Evolutionary conservation across 2,329 filamentous ascomycete species (phyloP), one percentile per base, ranked within the genome.

Genomic region (Colletotrichum shisoi): DNA sequence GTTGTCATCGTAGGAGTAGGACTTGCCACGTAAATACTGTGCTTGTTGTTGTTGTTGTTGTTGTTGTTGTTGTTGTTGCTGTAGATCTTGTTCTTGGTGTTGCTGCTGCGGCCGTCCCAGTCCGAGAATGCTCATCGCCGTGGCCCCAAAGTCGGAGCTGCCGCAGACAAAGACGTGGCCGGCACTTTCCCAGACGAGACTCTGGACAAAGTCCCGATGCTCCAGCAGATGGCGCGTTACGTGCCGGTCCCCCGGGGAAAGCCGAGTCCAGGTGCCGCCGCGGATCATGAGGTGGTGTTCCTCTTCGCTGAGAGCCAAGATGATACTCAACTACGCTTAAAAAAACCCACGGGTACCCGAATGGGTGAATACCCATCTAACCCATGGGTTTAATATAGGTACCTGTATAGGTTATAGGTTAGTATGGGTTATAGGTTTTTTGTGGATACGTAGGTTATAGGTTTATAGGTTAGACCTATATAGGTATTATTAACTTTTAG

Each of bases 81-180:
- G 15, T 21, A n/a, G n/a, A n/a, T 17, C 4, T 3, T 49, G 21
- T 12, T 63, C 51, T n/a, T 44, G 45, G n/a, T 64, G 15, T 21
- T 39, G 42, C 44, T 66, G 45, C 31, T 40, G 59, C 39, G 31
- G 46, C 19, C 53, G 52, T 4, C 37, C 48, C 24, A 64, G 42
- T 19, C 24, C 61, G 54, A 67, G 61, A 19, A n/a, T 45, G 27
- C 9, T 56, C n/a, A 54, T 64, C 13, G 64, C 64, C 3, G 64
- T 45, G 17, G 42, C 48, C 11, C 64, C 64, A 58, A 67, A 67
- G 11, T 67, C 61, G 24, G 48, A 59, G 48, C 46, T 64, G 37
- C 64, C 64, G 15, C 64, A 67, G 61, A 67, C 61, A 9, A 59
- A 67, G 19, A 67, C 48, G 27, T 67, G 64, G 3, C 54, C 60